These are phyloP conservation scores for Meripilus lineatus DNA, from an alignment of 1,284 basidiomycete species.

Conservation along the genomic window DNA sequence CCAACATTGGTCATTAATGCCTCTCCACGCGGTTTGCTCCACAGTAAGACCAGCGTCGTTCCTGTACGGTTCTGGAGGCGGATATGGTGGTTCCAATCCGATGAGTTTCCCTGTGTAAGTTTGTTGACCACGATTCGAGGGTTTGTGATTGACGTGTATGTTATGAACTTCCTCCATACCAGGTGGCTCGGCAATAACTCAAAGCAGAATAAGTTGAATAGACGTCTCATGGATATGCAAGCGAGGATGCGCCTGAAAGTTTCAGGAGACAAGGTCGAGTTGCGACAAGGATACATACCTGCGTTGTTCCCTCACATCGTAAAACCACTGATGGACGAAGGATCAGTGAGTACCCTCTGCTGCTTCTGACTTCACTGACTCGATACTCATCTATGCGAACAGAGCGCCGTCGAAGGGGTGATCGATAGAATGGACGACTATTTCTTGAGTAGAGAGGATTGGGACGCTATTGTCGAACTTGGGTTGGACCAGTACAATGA, in stretches of 20 bases:
- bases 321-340: slow-evolving; percentile 70
- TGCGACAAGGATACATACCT: slow-evolving; percentile 89
- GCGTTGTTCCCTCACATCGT: slow-evolving; percentile 79
- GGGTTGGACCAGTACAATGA: slow-evolving; percentile 82
- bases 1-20: slow-evolving; percentile 96
- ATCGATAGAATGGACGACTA: slow-evolving; percentile 94
- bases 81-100: slow-evolving; percentile 63
- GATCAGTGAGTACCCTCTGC: slow-evolving; percentile 44
- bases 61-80: slow-evolving; percentile 69
- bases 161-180: slow-evolving; percentile 3
- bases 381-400: slow-evolving; percentile 6
- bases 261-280: slow-evolving; percentile 85
- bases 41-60: slow-evolving; percentile 82
- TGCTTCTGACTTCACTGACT: not conserved
- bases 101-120: slow-evolving; percentile 82
- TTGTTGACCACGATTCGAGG: not conserved
- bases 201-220: slow-evolving; percentile 78
- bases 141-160: slow-evolving; percentile 2
- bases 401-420: slow-evolving; percentile 78
- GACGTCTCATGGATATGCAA: slow-evolving; percentile 88
- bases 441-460: slow-evolving; percentile 90
- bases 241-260: slow-evolving; percentile 93
- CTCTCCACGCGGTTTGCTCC: slow-evolving; percentile 88
- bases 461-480: slow-evolving; percentile 93
- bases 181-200: slow-evolving; percentile 98